Conservation (phyloP, 225 moss, liverwort and hornwort genomes). For the Sphagnum contortum region DNA sequence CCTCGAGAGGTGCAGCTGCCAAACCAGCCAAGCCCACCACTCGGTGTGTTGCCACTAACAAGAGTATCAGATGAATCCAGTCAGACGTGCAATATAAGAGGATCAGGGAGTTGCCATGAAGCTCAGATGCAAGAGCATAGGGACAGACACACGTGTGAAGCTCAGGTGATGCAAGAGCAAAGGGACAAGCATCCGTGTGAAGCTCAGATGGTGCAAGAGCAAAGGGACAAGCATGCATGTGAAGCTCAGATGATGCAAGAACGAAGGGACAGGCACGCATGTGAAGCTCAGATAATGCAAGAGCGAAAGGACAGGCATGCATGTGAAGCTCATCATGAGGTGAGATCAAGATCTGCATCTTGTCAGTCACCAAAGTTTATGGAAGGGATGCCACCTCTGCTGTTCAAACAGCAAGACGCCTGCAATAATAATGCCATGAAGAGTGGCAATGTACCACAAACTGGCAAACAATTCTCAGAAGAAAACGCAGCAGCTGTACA, state of each 20-base stretch:
- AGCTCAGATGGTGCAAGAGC: too few relatives aligned
- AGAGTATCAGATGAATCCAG: neutral
- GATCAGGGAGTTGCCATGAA: neutral
- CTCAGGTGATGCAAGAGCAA: too few relatives aligned
- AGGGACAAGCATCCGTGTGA: too few relatives aligned
- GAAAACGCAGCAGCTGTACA: constrained; percentile 4
- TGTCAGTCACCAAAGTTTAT: neutral
- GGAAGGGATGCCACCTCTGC: constrained; percentile 16
- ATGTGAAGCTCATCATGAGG: neutral
- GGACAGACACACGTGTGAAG: too few relatives aligned
- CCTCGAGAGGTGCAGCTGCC: neutral
- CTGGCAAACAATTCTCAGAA: constrained; percentile 12
- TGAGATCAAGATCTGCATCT: neutral
- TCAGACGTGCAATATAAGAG: neutral
- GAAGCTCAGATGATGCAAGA: too few relatives aligned
- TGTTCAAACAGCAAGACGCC: constrained; percentile 14
- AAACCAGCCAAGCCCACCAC: neutral
- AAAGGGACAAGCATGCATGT: too few relatives aligned
- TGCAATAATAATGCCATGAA: constrained; percentile 11
- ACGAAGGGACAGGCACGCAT: too few relatives aligned
- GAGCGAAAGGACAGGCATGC: neutral
- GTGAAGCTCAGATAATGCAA: neutral
- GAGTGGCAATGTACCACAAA: constrained; percentile 5
- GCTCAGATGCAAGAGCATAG: too few relatives aligned
- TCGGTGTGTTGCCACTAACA: neutral